A percentile compares a stretch with the other conserved stretches of the same genome.
Conservation (phyloP, 371 early-diverging fungal genomes). For the Capniomyces stellatus region DNA sequence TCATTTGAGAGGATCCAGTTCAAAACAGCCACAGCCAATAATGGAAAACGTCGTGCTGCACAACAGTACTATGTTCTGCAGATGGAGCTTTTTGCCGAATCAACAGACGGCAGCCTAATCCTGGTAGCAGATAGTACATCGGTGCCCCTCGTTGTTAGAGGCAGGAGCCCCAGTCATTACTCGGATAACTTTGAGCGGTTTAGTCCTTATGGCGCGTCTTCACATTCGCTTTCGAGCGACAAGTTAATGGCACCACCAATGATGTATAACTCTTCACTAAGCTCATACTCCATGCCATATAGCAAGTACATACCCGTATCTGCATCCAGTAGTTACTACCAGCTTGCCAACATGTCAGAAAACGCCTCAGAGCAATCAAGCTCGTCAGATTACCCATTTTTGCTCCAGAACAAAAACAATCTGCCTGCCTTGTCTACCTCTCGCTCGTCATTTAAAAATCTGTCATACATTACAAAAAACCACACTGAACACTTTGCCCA, state of each 20-base stretch:
- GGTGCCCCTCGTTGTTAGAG: constrained; percentile 75
- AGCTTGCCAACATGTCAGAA: no score
- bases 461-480: no score
- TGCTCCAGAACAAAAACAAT: no score
- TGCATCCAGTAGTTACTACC: no score
- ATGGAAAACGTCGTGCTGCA: constrained; percentile 69
- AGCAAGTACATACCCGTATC: no score
- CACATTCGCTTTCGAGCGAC: not conserved
- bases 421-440: no score
- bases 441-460: no score
- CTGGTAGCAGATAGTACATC: constrained; percentile 57
- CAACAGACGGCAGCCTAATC: constrained; percentile 27
- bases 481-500: no score
- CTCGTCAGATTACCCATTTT: no score
- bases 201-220: no score
- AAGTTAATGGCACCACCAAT: not conserved
- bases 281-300: not conserved
- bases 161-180: constrained; percentile 87
- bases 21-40: constrained; percentile 87
- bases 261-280: not conserved
- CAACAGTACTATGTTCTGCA: constrained; percentile 75
- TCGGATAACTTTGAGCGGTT: no score
- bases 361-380: no score
- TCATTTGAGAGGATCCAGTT: constrained; percentile 90
- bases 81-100: constrained; percentile 49